These are phyloP conservation scores for Phytopythium vexans DNA, from an alignment of 352 stramenopile genomes.

Conservation along the genomic window DNA sequence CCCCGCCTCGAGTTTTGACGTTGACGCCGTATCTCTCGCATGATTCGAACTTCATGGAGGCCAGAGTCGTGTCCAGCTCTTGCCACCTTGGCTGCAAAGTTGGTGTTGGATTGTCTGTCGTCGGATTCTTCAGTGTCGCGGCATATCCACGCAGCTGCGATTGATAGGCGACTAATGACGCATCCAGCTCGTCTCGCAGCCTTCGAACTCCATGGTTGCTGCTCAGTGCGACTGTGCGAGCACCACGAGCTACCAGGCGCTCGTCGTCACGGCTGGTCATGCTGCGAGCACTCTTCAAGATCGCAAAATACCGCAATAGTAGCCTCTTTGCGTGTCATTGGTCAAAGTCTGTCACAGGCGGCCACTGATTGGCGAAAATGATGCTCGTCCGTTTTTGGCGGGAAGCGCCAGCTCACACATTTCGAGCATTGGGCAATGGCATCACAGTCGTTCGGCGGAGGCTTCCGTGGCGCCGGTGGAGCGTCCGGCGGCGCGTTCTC, in stretches of 20 bases:
- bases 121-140: not conserved
- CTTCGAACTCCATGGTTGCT: not conserved
- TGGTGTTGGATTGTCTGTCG: not conserved
- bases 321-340: no score
- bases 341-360: no score
- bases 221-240: no score
- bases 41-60: not conserved
- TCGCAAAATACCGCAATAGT: not conserved
- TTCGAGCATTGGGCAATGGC: slow-evolving; percentile 4
- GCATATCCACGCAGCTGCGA: not conserved
- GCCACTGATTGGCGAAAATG: slow-evolving; percentile 1
- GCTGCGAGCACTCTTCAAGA: not conserved
- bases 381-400: not conserved
- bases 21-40: not conserved
- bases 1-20: no score
- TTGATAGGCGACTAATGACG: not conserved
- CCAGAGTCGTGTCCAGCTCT: not conserved
- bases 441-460: slow-evolving; percentile 7
- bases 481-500: slow-evolving; percentile 4
- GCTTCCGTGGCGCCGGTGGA: slow-evolving; percentile 4
- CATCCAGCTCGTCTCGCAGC: slow-evolving; percentile 3
- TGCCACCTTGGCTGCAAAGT: not conserved
- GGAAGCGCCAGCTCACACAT: not conserved
- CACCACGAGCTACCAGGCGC: no score
- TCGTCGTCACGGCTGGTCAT: no score